Base-by-base conservation (phyloP, 345 rosid species). In the Eucalyptus cloeziana region DNA sequence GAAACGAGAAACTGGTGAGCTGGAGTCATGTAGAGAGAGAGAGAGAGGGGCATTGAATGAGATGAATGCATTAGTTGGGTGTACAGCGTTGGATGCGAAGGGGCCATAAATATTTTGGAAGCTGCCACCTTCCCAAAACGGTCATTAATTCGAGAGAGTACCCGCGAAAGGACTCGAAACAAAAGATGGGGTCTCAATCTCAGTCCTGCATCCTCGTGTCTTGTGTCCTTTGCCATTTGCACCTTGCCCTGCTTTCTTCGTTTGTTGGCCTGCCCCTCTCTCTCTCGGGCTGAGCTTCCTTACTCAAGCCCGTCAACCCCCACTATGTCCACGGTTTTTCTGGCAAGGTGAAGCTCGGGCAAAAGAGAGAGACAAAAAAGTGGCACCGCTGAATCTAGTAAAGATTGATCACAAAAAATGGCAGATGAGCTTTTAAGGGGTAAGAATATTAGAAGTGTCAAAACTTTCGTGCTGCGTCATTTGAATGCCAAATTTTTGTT, bases 61-160 rank as follows among this genome's bases (percentile, higher is more conserved):
- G 49, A 43, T 86, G 89, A 92, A 40, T 44, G 52, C 54, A 7
- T 21, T 89, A 89, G 93, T 90, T 89, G 56, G 47, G 83, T 21
- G 58, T 19, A 52, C 22, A 52, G 25, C 22, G 10, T 19, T 19
- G 25, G 58, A 52, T 5, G 47, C 15, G 8, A 40, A 2, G 6
- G 83, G 13, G 47, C 47, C 22, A 76, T 76, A 76, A 90, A 89
- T 89, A 40, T 44, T 67, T 43, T 9, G 90, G 51, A 43, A 10
- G 86, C 88, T 89, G 92, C 89, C 91, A 93, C 88, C 95, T 81
- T 91, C 93, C 94, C 94, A 91, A 44, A 44, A 47, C 91, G 91
- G 93, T 88, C 93, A 91, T 94, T 92, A 90, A 92, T 88, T 37
- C 83, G 83, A 76, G 25, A 10, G 83, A 52, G 58, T 71, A 21